Evolutionary conservation across 305 asterid genomes (phyloP), one percentile per base, ranked within the genome.

Genomic region (Euphrasia arctica): DNA sequence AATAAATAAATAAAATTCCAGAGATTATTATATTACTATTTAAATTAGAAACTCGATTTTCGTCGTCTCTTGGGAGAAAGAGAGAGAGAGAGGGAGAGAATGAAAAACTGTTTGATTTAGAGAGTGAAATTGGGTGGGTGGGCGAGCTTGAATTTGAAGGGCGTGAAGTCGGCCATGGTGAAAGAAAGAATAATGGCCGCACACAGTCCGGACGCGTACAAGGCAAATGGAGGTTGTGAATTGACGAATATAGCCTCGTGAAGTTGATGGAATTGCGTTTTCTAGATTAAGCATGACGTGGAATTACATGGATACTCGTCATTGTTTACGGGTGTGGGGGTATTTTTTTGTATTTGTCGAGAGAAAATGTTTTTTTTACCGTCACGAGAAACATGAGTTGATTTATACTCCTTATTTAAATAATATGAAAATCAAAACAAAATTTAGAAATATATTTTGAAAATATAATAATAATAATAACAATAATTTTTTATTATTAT

Each of bases 141-240:
- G 58, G 54, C 54, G 73, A 59, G 62, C 69, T 43, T 73, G 67
- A 31, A 41, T 63, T 70, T 74, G 74, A 73, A 75, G 76, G 70
- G 71, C 64, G 67, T 65, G 52, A 79, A 78, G 83, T 75, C 82
- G 86, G 88, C 62, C 64, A 79, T 70, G 83, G 73, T 65, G 22
- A 18, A 18, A 18, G 79, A 74, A 64, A 80, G 77, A 79, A 80
- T 82, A 67, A 81, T 81, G 90, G 83, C 42, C 42, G 83, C 85
- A 73, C 91, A 68, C 63, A 48, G 79, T 31, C 34, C 34, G 65
- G 80, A 83, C 85, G 96, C 89, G 91, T 80, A 76, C 43, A 42
- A 52, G 66, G 67, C 85, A 74, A 77, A 54, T 78, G 74, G 75
- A 47, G 62, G 1, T 13, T 1, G 1, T 42, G 45, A 27, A 74